These are phyloP conservation scores for Aspergillus puulaauensis DNA, from an alignment of 2,329 filamentous ascomycete genomes.

Conservation along the genomic window DNA sequence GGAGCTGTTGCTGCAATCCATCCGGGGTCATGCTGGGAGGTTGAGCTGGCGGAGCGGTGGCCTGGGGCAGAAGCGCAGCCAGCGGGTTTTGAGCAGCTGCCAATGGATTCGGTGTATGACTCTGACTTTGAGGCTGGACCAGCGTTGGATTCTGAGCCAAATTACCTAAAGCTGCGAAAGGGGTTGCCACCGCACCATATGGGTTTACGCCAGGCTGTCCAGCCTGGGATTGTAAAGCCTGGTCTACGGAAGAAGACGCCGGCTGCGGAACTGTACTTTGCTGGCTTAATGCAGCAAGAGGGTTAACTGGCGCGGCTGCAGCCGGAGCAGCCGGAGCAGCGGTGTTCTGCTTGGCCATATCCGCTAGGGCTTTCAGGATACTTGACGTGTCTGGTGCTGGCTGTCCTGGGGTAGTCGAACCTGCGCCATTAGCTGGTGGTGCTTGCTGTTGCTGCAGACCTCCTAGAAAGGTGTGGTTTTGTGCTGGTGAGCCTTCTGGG, in stretches of 20 bases:
- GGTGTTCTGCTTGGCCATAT: slow-evolving; percentile 74
- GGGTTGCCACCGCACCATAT: slow-evolving; percentile 48
- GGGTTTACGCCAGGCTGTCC: slow-evolving; percentile 61
- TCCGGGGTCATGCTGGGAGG: slow-evolving; percentile 37
- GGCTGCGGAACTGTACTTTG: slow-evolving; percentile 43
- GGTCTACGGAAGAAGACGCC: slow-evolving; percentile 47
- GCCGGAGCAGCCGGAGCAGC: slow-evolving; percentile 45
- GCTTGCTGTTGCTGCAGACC: slow-evolving; percentile 27
- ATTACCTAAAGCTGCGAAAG: slow-evolving; percentile 49
- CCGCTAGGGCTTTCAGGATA: slow-evolving; percentile 76
- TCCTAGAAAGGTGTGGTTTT: slow-evolving; percentile 42
- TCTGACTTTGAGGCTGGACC: slow-evolving; percentile 40
- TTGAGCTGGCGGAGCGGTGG: slow-evolving; percentile 28
- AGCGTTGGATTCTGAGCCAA: slow-evolving; percentile 36
- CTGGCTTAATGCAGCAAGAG: slow-evolving; percentile 51
- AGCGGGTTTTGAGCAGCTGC: slow-evolving; percentile 40
- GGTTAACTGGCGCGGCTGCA: slow-evolving; percentile 40
- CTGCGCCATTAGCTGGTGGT: slow-evolving; percentile 25
- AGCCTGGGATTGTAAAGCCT: slow-evolving; percentile 39
- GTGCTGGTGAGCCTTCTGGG: slow-evolving; percentile 56
- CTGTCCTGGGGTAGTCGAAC: slow-evolving; percentile 23
- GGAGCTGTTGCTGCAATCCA: slow-evolving; percentile 67
- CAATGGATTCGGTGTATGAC: slow-evolving; percentile 43
- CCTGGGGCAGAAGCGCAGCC: slow-evolving; percentile 44
- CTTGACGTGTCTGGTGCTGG: slow-evolving; percentile 58